Percentiles rank a stretch among this genome's conserved stretches.
Evolutionary conservation across 148 eudicot species (phyloP).

Genomic region (Rhododendron williamsianum): DNA sequence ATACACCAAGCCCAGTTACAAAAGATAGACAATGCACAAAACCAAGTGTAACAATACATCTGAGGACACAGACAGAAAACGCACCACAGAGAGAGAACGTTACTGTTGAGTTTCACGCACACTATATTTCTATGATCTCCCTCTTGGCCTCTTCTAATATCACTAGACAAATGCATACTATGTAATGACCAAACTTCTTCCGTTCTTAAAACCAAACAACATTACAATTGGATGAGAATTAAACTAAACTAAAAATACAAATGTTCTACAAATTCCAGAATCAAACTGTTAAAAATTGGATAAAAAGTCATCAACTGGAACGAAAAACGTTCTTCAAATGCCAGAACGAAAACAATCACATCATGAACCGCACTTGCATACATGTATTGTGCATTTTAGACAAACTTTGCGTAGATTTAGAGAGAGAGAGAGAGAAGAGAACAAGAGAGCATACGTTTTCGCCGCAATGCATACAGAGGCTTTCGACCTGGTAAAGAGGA

Average conservation of each 20-base stretch:
- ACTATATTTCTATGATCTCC: too few relatives aligned
- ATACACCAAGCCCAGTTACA: not conserved
- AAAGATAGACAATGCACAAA: not conserved
- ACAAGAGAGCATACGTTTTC: conserved; percentile 45
- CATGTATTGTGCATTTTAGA: not conserved
- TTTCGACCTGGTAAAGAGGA: conserved; percentile 74
- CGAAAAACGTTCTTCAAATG: not conserved
- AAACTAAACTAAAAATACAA: not conserved
- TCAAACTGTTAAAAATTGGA: not conserved
- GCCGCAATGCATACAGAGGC: conserved; percentile 90
- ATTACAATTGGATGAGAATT: not conserved
- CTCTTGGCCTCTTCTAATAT: not conserved
- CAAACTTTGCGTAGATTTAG: not conserved
- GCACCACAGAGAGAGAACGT: not conserved
- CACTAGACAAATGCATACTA: not conserved
- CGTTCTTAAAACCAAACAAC: not conserved
- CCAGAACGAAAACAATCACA: not conserved
- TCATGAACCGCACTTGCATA: too few relatives aligned
- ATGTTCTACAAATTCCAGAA: not conserved
- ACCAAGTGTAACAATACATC: not conserved
- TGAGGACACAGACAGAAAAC: not conserved
- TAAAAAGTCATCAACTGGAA: not conserved
- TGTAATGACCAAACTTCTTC: not conserved
- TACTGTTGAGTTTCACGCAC: not conserved
- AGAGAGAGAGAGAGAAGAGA: conserved; percentile 2